These are phyloP conservation scores for Phytomonas serpens DNA, from an alignment of 208 protist genomes.

Conservation along the genomic window DNA sequence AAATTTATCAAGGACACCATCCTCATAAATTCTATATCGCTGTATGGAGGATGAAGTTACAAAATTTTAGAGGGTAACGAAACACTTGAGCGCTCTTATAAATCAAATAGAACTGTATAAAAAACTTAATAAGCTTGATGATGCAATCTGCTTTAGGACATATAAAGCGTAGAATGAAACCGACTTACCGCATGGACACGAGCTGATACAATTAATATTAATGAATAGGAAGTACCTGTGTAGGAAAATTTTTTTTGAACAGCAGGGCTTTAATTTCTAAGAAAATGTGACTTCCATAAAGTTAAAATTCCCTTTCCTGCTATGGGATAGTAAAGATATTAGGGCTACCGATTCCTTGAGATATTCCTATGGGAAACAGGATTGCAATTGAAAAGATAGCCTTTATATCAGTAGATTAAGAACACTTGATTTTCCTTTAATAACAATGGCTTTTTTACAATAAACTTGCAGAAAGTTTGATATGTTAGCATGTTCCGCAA, in stretches of 20 bases:
- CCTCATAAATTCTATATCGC: background rate
- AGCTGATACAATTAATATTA: background rate
- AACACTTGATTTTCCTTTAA: too few relatives aligned
- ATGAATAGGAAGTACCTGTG: background rate
- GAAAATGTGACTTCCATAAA: background rate
- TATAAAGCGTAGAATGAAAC: too few relatives aligned
- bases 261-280: background rate
- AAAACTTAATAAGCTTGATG: background rate
- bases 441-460: background rate
- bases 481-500: background rate
- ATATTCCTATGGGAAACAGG: background rate
- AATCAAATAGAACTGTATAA: background rate
- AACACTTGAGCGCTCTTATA: background rate
- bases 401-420: background rate
- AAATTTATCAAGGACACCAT: too few relatives aligned
- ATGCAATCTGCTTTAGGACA: background rate
- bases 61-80: background rate
- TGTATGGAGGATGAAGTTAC: background rate
- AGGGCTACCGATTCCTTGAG: background rate
- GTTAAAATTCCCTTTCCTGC: background rate
- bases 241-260: background rate
- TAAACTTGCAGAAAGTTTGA: background rate
- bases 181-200: too few relatives aligned
- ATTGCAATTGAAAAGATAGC: background rate
- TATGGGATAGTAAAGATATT: background rate